Conservation (phyloP, 495 filamentous ascomycete species). For the Tetracladium marchalianum region DNA sequence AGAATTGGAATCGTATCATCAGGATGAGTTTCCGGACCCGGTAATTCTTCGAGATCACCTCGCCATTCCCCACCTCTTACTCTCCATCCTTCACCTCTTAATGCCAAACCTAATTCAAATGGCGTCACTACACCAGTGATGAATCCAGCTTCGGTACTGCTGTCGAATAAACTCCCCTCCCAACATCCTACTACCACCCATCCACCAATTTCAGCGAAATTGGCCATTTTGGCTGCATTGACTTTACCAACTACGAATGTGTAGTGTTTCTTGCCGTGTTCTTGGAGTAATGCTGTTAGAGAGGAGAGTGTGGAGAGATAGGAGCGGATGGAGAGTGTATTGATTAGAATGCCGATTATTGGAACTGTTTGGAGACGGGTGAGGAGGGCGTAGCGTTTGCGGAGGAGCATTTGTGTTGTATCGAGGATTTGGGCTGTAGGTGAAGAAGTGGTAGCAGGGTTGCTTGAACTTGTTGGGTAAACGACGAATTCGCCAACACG, state of each 20-base stretch:
- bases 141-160: constrained; percentile 52
- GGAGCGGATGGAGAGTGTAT: constrained; percentile 84
- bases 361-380: constrained; percentile 70
- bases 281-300: constrained; percentile 57
- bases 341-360: constrained; percentile 88
- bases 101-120: constrained; percentile 72
- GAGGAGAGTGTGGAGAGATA: constrained; percentile 73
- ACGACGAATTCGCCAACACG: constrained; percentile 72
- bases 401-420: constrained; percentile 43
- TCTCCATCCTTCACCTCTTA: constrained; percentile 58
- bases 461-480: constrained; percentile 46
- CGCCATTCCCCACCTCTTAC: constrained; percentile 72
- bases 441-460: constrained; percentile 29
- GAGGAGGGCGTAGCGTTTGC: constrained; percentile 78
- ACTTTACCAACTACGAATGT: constrained; percentile 94
- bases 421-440: constrained; percentile 20
- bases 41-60: constrained; percentile 51
- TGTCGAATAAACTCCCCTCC: constrained; percentile 86
- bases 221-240: constrained; percentile 91
- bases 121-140: constrained; percentile 84
- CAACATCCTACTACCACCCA: constrained; percentile 98
- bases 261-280: constrained; percentile 84
- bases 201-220: constrained; percentile 87
- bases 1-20: background rate
- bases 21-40: background rate